Evolutionary conservation across 352 stramenopile genomes (phyloP), one percentile per base, ranked within the genome.

Genomic region (Globisporangium cederbergense): DNA sequence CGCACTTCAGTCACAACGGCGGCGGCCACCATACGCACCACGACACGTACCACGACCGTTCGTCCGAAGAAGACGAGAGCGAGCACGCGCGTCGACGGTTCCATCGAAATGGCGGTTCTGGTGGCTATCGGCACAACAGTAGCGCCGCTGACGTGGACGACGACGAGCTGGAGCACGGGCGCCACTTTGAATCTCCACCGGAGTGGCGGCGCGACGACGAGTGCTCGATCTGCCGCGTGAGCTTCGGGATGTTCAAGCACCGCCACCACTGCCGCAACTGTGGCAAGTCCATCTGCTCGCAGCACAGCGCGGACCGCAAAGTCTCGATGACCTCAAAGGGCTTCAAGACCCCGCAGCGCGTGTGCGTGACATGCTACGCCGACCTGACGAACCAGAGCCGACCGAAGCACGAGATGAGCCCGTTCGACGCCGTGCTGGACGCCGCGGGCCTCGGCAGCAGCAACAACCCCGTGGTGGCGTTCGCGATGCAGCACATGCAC

Each of bases 201-300:
- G 80, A 88, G 59, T 95, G 86, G 86, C 83, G 86, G 32, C 83
- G 81, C 60, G 79, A 91, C 60, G 81, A 83, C 34, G 80, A 89
- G 67, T 95, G 86, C 76, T 85, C 81, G 20, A 86, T 93, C 42
- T 95, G 86, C 68, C 75, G 74, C 38, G 81, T 71, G 28, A 87
- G 69, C 43, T 95, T 95, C 57, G 79, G 78, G 46, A 89, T 95
- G 76, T 93, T 95, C 62, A 95, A 93, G 65, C 86, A 91, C 59
- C 85, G 85, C 3, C 85, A 94, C 65, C 85, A 94, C 71, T 94
- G 85, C 69, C 83, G 85, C 28, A 92, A 92, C 68, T 94, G 85
- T 57, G 85, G 85, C 30, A 88, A 91, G 47, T 91, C 80, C 32
- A 91, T 94, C 62, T 94, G 85, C 71, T 87, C 78, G 38, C 79